Evolutionary conservation across 306 rosid species (phyloP), one percentile per base, ranked within the genome.

Genomic region (Begonia peltatifolia): DNA sequence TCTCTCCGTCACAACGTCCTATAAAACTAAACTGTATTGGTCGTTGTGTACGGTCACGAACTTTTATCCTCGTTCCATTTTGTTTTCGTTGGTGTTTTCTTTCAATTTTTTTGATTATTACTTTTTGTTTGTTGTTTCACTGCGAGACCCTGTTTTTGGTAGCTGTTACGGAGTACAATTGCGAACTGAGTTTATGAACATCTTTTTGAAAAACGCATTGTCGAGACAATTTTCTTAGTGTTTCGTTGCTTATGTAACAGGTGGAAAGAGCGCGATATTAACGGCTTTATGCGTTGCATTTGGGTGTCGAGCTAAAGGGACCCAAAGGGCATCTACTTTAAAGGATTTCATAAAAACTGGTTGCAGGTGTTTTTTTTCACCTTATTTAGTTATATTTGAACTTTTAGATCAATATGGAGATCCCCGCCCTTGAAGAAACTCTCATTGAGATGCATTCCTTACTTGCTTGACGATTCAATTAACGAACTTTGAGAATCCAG

Each of bases 221-320:
- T 30, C 38, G 38, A 5, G 6, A 30, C 9, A 20, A 6, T 30
- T 30, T 30, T 30, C 38, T 30, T 30, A 30, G 9, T 30, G 38
- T 7, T 30, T 3, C 38, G 38, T 30, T 30, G 38, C 38, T 30
- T 30, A 30, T 30, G 9, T 30, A 20, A 10, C 71, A 90, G 97
- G 97, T 67, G 97, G 97, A 41, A 90, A 83, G 76, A 90, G 97
- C 64, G 97, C 97, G 7, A 71, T 90, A 55, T 65, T 90, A 51
- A 78, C 94, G 18, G 95, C 97, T 25, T 48, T 90, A 47, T 80
- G 94, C 55, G 77, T 90, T 57, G 97, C 97, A 35, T 90, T 90
- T 55, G 97, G 97, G 25, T 78, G 85, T 66, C 87, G 95, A 65
- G 94, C 95, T 18, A 83, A 74, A 73, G 94, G 84, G 30, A 90